phyloP scores from a whole-genome alignment of 164 flowering plant species.

The Brasenia schreberi region DNA sequence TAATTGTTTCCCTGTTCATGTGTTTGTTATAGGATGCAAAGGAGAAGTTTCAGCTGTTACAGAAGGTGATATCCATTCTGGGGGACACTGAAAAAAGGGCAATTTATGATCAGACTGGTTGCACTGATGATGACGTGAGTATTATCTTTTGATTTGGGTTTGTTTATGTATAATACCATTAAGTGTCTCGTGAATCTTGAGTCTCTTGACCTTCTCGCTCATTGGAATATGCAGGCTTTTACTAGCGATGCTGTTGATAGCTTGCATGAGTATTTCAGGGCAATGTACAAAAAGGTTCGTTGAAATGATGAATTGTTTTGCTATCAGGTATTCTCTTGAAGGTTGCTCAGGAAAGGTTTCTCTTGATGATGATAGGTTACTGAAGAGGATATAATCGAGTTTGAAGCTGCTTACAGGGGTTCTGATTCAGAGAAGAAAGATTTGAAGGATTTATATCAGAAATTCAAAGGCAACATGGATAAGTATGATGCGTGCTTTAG shows the following conservation, averaged over 20 bases:
- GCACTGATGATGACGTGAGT: slow-evolving; percentile 94
- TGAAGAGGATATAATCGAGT: slow-evolving; percentile 89
- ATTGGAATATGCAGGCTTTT: slow-evolving; percentile 45
- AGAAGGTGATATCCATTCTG: slow-evolving; percentile 85
- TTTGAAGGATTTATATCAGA: slow-evolving; percentile 56
- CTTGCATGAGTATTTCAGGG: slow-evolving; percentile 54
- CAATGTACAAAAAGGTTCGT: slow-evolving; percentile 74
- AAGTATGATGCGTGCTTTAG: slow-evolving; percentile 25
- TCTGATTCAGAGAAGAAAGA: slow-evolving; percentile 83
- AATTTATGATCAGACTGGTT: slow-evolving; percentile 92
- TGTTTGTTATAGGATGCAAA: slow-evolving; percentile 61
- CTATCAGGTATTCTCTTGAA: not conserved
- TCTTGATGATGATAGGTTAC: slow-evolving; percentile 43
- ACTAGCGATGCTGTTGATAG: slow-evolving; percentile 60
- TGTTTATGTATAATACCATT: not conserved
- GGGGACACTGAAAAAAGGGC: slow-evolving; percentile 95
- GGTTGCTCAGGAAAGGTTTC: not conserved
- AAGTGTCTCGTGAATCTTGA: not conserved
- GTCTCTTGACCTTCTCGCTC: not conserved
- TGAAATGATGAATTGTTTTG: not conserved
- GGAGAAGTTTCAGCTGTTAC: slow-evolving; percentile 92
- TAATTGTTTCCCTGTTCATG: not conserved
- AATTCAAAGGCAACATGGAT: slow-evolving; percentile 85
- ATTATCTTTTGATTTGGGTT: not conserved
- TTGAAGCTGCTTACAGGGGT: slow-evolving; percentile 91